Conservation (phyloP, 768 basidiomycete species). For the Pleurotus citrinopileatus region DNA sequence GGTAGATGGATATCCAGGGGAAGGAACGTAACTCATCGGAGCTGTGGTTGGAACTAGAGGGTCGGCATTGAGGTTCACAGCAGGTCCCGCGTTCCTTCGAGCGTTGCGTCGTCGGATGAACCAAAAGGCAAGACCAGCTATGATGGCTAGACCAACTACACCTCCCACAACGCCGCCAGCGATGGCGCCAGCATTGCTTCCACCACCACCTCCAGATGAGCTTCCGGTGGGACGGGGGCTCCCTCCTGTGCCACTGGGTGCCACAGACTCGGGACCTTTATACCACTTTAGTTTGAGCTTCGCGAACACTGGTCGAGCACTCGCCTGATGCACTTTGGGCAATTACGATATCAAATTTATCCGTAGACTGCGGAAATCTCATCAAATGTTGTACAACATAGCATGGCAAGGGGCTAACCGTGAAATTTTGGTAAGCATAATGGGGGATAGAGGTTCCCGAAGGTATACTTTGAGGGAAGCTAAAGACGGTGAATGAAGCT, state of each 20-base stretch:
- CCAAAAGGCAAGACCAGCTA: conserved; percentile 33
- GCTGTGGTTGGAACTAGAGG: conserved; percentile 6
- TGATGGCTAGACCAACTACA: conserved; percentile 41
- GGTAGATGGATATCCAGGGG: conserved; percentile 18
- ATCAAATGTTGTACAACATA: background rate
- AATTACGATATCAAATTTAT: conserved; percentile 29
- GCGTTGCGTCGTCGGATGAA: conserved; percentile 22
- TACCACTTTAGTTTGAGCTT: background rate
- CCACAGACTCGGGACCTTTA: conserved; percentile 32
- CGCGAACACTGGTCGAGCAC: conserved; percentile 1
- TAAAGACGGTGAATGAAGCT: conserved; percentile 19
- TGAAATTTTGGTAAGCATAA: conserved; percentile 47
- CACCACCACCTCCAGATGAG: conserved; percentile 13
- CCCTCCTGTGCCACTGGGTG: conserved; percentile 9
- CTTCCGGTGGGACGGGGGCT: background rate
- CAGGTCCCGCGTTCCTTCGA: conserved; percentile 14
- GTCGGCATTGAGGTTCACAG: conserved; percentile 7
- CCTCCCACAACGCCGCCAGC: conserved; percentile 65
- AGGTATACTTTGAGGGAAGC: conserved; percentile 38
- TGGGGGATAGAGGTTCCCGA: conserved; percentile 39
- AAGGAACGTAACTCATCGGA: conserved; percentile 21
- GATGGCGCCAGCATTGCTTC: conserved; percentile 46
- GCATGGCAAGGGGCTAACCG: conserved; percentile 22
- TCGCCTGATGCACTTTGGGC: conserved; percentile 26
- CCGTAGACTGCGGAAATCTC: conserved; percentile 18